These are phyloP conservation scores for Leccinum brunneo-olivaceum DNA, from an alignment of 1,284 basidiomycete genomes.

Conservation along the genomic window DNA sequence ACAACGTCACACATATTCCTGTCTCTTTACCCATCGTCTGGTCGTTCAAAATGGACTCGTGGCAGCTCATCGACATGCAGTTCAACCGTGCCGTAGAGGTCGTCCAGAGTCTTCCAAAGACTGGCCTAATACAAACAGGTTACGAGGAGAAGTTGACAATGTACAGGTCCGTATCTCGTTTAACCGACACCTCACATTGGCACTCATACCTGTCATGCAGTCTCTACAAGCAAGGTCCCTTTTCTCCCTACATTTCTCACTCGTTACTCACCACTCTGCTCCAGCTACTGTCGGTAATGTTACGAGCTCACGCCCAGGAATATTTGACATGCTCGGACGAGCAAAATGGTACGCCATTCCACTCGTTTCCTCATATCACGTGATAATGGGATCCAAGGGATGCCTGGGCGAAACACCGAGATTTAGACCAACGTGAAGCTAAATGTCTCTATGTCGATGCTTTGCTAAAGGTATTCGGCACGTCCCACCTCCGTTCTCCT, in stretches of 20 bases:
- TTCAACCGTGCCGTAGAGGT: conserved; percentile 95
- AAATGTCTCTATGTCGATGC: conserved; percentile 89
- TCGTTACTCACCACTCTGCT: conserved; percentile 11
- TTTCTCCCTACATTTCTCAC: not conserved
- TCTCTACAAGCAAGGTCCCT: conserved; percentile 85
- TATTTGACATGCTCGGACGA: conserved; percentile 88
- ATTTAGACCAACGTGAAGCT: conserved; percentile 72
- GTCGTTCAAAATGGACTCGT: conserved; percentile 45
- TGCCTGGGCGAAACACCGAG: conserved; percentile 89
- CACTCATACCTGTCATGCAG: conserved; percentile 34
- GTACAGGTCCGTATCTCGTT: conserved; percentile 62
- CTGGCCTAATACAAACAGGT: conserved; percentile 91
- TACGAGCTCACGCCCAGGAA: conserved; percentile 69
- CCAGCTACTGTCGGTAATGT: conserved; percentile 88
- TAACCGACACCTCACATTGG: not conserved
- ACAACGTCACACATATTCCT: too few relatives aligned
- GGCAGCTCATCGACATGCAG: conserved; percentile 66
- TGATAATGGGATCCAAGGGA: conserved; percentile 54
- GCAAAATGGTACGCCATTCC: conserved; percentile 76
- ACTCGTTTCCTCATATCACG: conserved; percentile 19
- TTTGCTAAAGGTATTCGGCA: conserved; percentile 62
- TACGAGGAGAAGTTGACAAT: conserved; percentile 96
- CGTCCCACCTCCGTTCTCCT: not conserved
- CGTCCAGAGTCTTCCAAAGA: conserved; percentile 86
- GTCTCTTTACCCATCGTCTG: too few relatives aligned